Base-by-base conservation (phyloP, 2,329 filamentous ascomycete species). In the Colletotrichum sp. region DNA sequence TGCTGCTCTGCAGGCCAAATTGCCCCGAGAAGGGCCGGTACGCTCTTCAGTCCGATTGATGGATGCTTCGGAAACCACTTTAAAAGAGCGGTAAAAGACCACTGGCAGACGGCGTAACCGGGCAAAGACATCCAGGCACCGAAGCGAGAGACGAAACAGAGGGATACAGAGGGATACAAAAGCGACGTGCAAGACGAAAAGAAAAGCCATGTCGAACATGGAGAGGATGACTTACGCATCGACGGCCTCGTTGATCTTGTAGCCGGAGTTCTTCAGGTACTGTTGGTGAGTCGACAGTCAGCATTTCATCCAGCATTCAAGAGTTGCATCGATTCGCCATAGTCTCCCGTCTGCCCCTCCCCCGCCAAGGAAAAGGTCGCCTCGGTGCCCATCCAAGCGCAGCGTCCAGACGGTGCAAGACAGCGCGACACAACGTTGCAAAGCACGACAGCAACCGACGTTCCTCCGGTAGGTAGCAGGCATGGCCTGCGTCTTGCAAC, bases 221-320 rank as follows among this genome's bases (percentile, higher is more conserved):
- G 75, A 79, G 78, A 71, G 48, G 38, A 68, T 26, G 16, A 91
- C 90, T 90, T 86, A 92, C 90, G 87, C 83, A 84, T 92, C 89
- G 65, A 91, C 83, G 52, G 90, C 90, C 73, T 89, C 85, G 72
- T 91, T 87, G 8, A 91, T 80, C 79, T 87, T 89, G 80, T 88
- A 91, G 61, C 85, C 84, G 8, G 86, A 80, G 62, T 83, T 85
- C 78, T 87, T 91, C 26, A 90, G 84, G 77, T 84, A 89, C 89
- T 90, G 79, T 60, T 32, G 64, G 77, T 26, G 18, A 30, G 18
- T 36, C 43, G 24, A 26, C 48, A 15, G 75, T 79, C 71, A 78
- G 77, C 76, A 71, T 60, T 70, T 65, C 65, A 15, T 36, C n/a
- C 48, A 61, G 34, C 7, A 36, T 48, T 32, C 26, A 58, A 30